Conservation (phyloP, 2,329 filamentous ascomycete genomes). For the Exophiala alcalophila region DNA sequence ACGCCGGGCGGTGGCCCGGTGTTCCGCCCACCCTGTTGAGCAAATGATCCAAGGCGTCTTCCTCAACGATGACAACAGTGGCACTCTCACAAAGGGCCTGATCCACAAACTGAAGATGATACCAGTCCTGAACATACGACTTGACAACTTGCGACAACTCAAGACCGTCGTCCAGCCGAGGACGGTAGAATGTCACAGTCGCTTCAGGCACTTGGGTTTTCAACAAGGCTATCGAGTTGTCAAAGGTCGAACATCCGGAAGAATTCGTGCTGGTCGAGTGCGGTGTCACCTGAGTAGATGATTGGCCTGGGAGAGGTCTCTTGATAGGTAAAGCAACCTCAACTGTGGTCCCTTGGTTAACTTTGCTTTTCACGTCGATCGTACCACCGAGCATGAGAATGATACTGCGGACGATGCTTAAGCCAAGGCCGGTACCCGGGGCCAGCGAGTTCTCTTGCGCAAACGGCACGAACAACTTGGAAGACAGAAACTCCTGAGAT, state of each 20-base stretch:
- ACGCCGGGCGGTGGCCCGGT: slow-evolving; percentile 9
- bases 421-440: slow-evolving; percentile 61
- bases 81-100: slow-evolving; percentile 10
- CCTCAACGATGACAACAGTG: slow-evolving; percentile 17
- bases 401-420: slow-evolving; percentile 60
- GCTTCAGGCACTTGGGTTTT: slow-evolving; percentile 7
- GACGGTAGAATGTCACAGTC: slow-evolving; percentile 13
- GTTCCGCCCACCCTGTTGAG: slow-evolving; percentile 8
- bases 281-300: slow-evolving; percentile 17
- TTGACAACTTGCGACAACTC: slow-evolving; percentile 6
- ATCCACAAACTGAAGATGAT: slow-evolving; percentile 15
- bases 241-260: slow-evolving; percentile 10
- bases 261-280: slow-evolving; percentile 13
- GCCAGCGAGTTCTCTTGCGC: slow-evolving; percentile 58
- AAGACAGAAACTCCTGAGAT: slow-evolving; percentile 55
- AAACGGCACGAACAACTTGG: slow-evolving; percentile 60
- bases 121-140: slow-evolving; percentile 20
- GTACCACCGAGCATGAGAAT: slow-evolving; percentile 56
- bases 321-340: slow-evolving; percentile 18
- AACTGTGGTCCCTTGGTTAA: slow-evolving; percentile 22
- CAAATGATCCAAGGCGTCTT: slow-evolving; percentile 15
- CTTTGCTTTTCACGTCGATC: slow-evolving; percentile 48
- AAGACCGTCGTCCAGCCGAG: slow-evolving; percentile 3
- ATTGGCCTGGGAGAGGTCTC: slow-evolving; percentile 18
- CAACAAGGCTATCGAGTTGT: slow-evolving; percentile 11